phyloP scores from a whole-genome alignment of 768 basidiomycete species.

The Psilocybe cyanescens region DNA sequence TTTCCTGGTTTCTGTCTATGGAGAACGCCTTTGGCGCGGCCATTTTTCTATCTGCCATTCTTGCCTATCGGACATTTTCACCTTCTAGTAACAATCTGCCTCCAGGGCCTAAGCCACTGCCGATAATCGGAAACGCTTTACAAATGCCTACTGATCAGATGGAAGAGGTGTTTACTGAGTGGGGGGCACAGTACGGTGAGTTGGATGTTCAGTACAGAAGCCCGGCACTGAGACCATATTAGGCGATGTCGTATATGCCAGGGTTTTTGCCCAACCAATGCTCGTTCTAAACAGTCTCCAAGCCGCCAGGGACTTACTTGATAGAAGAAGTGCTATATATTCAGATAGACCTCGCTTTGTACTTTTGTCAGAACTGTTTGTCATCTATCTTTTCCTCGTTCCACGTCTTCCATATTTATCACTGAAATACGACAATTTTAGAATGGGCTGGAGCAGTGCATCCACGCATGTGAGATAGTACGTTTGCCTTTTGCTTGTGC shows the following conservation, averaged over 20 bases:
- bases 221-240: constrained; percentile 5
- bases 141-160: constrained; percentile 45
- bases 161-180: constrained; percentile 43
- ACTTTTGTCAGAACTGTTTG: constrained; percentile 50
- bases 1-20: constrained; percentile 19
- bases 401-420: neutral
- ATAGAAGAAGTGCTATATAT: constrained; percentile 57
- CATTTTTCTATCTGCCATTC: constrained; percentile 20
- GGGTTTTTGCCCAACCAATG: constrained; percentile 48
- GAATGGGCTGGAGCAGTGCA: constrained; percentile 54
- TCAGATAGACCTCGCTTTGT: constrained; percentile 56
- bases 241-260: constrained; percentile 48
- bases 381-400: constrained; percentile 5
- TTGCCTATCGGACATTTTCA: constrained; percentile 27
- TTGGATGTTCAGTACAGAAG: neutral
- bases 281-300: constrained; percentile 52
- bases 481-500: constrained; percentile 20
- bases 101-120: constrained; percentile 50
- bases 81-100: constrained; percentile 35
- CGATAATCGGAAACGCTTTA: constrained; percentile 51
- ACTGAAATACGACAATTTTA: constrained; percentile 20
- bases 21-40: constrained; percentile 15
- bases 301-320: constrained; percentile 51
- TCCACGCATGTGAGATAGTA: constrained; percentile 54
- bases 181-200: constrained; percentile 49